These are phyloP conservation scores for Anthoceros angustus DNA, from an alignment of 225 moss, liverwort and hornwort genomes.

Conservation along the genomic window DNA sequence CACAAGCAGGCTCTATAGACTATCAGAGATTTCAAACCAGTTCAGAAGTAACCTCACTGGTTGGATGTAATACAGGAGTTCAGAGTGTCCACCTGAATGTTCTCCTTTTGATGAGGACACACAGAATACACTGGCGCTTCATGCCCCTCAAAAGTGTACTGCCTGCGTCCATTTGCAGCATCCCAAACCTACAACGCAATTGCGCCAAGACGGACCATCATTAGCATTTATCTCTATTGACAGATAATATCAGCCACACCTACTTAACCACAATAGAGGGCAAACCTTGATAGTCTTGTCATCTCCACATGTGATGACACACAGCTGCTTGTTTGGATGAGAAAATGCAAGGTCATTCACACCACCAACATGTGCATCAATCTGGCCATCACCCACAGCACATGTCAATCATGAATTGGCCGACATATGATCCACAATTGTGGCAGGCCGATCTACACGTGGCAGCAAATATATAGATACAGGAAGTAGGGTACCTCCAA, in stretches of 20 bases:
- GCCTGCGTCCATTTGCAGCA: constrained; percentile 70
- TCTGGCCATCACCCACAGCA: constrained; percentile 29
- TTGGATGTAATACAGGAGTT: too few species aligned
- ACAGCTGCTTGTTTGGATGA: constrained; percentile 92
- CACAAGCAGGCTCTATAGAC: background rate
- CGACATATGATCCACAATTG: background rate
- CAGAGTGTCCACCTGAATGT: constrained; percentile 44
- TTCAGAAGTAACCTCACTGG: too few species aligned
- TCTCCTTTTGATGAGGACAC: constrained; percentile 97
- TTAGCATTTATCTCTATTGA: background rate
- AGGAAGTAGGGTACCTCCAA: constrained; percentile 59
- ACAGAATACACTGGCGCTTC: constrained; percentile 97
- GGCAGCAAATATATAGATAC: too few species aligned
- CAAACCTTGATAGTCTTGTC: constrained; percentile 92
- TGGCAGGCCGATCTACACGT: too few species aligned
- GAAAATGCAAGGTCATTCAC: constrained; percentile 97
- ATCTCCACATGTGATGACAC: constrained; percentile 95
- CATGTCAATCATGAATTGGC: background rate
- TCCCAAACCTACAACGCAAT: constrained; percentile 64
- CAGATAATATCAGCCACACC: background rate
- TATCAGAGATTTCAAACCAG: background rate
- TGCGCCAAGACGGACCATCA: background rate
- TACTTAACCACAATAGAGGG: background rate
- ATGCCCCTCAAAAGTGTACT: constrained; percentile 89
- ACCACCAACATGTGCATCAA: constrained; percentile 94